These are phyloP conservation scores for Oryza officinalis DNA, from an alignment of 176 grass and related monocot species.

Conservation along the genomic window DNA sequence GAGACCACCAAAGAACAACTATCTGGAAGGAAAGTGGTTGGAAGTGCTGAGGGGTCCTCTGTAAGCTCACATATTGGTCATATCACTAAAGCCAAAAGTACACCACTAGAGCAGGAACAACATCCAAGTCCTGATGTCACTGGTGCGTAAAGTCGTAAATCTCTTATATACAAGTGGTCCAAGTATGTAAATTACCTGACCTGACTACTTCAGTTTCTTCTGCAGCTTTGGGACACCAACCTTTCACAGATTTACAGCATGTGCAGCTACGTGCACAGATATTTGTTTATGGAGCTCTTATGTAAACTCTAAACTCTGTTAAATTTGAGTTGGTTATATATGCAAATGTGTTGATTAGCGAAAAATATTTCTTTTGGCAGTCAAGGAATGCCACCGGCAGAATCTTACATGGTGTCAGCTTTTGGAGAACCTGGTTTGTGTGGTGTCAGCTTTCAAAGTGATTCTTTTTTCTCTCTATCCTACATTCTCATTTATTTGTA, in stretches of 20 bases:
- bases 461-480: neutral
- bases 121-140: slow-evolving; percentile 41
- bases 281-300: slow-evolving; percentile 98
- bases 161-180: slow-evolving; percentile 29
- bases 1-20: slow-evolving; percentile 45
- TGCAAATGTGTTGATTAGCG: slow-evolving; percentile 19
- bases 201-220: slow-evolving; percentile 50
- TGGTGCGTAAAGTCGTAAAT: slow-evolving; percentile 41
- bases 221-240: slow-evolving; percentile 56
- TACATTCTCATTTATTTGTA: slow-evolving; percentile 25
- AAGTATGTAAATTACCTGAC: slow-evolving; percentile 59
- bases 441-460: slow-evolving; percentile 8
- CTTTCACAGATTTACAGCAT: slow-evolving; percentile 93
- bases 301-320: slow-evolving; percentile 64
- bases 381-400: slow-evolving; percentile 84
- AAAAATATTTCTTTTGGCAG: slow-evolving; percentile 58
- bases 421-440: slow-evolving; percentile 92
- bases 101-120: slow-evolving; percentile 37
- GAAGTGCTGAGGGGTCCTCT: slow-evolving; percentile 48
- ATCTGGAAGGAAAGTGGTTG: slow-evolving; percentile 38
- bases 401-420: slow-evolving; percentile 92
- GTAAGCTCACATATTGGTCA: slow-evolving; percentile 32
- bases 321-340: slow-evolving; percentile 16
- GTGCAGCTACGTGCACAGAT: slow-evolving; percentile 92
- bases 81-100: slow-evolving; percentile 40